Evolutionary conservation across 495 filamentous ascomycete species (phyloP), one percentile per base, ranked within the genome.

Genomic region (Cercophora newfieldiana): DNA sequence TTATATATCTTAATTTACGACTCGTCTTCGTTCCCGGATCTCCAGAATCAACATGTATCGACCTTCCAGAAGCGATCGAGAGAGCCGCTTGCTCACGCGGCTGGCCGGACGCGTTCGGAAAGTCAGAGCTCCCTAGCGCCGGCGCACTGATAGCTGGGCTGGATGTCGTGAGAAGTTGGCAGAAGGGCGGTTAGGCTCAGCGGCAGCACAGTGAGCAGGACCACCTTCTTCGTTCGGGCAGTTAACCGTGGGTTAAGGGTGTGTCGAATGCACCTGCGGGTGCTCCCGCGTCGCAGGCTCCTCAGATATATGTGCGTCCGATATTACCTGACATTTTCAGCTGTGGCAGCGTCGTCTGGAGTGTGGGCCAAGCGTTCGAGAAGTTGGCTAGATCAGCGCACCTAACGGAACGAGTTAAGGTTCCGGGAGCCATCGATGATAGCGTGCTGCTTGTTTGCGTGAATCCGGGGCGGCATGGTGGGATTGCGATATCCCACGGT

Each of bases 151-250:
- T 63, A 54, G 18, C 29, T 48, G 59, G 56, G 50, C 50, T 25
- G 12, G 30, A 51, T 47, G 37, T 47, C 49, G 63, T 63, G 37
- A 22, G 30, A 53, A 7, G 7, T 31, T 61, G 29, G 66, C 63
- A 63, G 63, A 30, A 61, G 18, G 63, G 53, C 54, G 49, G 57
- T 56, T 58, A 55, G 60, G 7, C 56, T 61, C 61, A 68, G 66
- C 67, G 64, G 53, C 18, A 62, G 37, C 21, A n/a, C 25, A 31
- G 47, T 44, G 37, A 44, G 10, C 10, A 14, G 12, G 10, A 26
- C 66, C 71, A 75, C 73, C 73, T 75, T 73, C 73, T 69, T 33
- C 33, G 56, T 74, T 74, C 47, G 70, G 70, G 22, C 21, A 30
- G 24, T 67, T 16, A 66, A 25, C 70, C 70, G 70, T 56, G 21